phyloP scores from a whole-genome alignment of 148 eudicot genomes.

The Selenicereus undatus region DNA sequence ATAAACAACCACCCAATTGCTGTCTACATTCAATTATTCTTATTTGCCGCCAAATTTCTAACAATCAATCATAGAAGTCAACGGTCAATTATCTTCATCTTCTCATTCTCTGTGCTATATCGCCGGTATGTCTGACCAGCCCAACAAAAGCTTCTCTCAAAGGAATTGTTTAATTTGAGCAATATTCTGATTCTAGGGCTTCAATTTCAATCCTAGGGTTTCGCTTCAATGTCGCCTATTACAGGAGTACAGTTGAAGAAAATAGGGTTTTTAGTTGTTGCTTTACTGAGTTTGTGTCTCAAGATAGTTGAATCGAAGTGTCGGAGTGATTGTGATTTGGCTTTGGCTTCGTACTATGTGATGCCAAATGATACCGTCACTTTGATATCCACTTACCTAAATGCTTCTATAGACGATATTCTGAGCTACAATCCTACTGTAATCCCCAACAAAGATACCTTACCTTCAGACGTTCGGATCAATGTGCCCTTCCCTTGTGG shows the following conservation, averaged over 20 bases:
- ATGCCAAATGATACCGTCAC: slow-evolving; percentile 23
- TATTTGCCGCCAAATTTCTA: background rate
- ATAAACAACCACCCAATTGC: background rate
- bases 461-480: slow-evolving; percentile 28
- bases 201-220: background rate
- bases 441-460: slow-evolving; percentile 34
- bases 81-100: background rate
- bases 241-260: slow-evolving; percentile 1
- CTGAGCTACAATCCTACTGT: slow-evolving; percentile 38
- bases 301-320: slow-evolving; percentile 36
- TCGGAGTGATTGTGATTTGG: slow-evolving; percentile 42
- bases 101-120: background rate
- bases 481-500: slow-evolving; percentile 67
- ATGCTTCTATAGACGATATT: slow-evolving; percentile 23
- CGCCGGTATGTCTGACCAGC: background rate
- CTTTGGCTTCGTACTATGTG: slow-evolving; percentile 58
- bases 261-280: slow-evolving; percentile 14
- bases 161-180: background rate
- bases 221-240: slow-evolving; percentile 1
- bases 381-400: slow-evolving; percentile 28
- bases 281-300: slow-evolving; percentile 12
- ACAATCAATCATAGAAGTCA: background rate
- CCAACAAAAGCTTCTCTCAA: background rate
- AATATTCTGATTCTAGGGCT: slow-evolving; percentile 11
- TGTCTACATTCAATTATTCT: background rate